phyloP scores from a whole-genome alignment of 129 eudicot genomes.

The Flaveria linearis region DNA sequence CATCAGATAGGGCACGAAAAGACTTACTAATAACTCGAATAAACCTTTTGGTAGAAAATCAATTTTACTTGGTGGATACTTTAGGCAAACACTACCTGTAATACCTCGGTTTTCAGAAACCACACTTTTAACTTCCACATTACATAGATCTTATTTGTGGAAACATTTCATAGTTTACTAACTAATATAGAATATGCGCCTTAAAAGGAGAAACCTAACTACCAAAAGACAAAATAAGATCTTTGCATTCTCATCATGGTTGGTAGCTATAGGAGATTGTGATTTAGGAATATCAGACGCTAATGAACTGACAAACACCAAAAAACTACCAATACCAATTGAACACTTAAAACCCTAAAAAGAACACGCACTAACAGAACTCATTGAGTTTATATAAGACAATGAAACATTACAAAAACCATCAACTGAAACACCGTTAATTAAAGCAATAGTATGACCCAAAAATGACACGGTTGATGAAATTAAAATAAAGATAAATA shows the following conservation, averaged over 20 bases:
- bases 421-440: not conserved
- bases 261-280: no score
- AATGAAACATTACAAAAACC: not conserved
- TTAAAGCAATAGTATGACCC: constrained; percentile 9
- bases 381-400: not conserved
- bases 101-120: not conserved
- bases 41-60: not conserved
- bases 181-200: not conserved
- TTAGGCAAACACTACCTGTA: not conserved
- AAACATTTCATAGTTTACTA: not conserved
- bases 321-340: no score
- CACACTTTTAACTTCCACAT: not conserved
- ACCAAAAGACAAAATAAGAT: no score
- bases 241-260: no score
- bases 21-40: not conserved
- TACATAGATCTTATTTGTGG: not conserved
- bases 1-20: not conserved
- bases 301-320: no score
- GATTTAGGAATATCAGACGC: no score
- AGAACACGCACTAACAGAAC: no score
- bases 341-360: no score
- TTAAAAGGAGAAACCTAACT: no score
- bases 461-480: not conserved
- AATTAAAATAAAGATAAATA: not conserved
- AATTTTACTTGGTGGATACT: not conserved